phyloP scores from a whole-genome alignment of 192 early-diverging fungal genomes.

The Coemansia sp. region DNA sequence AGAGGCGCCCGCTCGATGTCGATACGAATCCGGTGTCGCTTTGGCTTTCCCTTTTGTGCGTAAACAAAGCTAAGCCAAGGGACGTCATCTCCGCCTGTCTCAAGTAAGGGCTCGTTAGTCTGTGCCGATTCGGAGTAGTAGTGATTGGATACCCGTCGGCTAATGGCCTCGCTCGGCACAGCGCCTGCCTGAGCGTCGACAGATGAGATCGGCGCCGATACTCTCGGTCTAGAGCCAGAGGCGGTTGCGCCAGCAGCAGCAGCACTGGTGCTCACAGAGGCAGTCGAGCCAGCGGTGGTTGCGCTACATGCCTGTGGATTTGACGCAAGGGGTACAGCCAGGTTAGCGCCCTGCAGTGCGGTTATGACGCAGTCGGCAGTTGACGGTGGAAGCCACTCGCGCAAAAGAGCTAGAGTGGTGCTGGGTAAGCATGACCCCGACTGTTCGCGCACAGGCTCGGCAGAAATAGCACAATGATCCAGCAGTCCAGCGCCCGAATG shows the following conservation, averaged over 20 bases:
- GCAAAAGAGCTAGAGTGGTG: constrained; percentile 34
- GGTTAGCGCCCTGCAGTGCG: constrained; percentile 39
- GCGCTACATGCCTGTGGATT: too few relatives aligned
- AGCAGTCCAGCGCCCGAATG: not conserved
- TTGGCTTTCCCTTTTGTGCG: constrained; percentile 63
- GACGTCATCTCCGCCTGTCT: constrained; percentile 25
- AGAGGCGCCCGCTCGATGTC: constrained; percentile 66
- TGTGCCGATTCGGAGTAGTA: not conserved
- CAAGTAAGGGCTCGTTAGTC: constrained; percentile 27
- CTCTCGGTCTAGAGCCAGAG: not conserved
- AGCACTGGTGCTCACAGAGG: not conserved
- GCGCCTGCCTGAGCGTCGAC: not conserved
- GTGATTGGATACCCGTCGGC: not conserved
- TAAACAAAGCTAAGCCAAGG: constrained; percentile 52
- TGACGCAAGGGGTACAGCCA: constrained; percentile 3
- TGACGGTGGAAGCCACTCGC: constrained; percentile 39
- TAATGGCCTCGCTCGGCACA: not conserved
- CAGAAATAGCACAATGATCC: not conserved
- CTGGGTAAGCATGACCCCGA: not conserved
- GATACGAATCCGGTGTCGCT: constrained; percentile 68
- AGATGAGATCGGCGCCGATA: not conserved
- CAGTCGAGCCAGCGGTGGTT: not conserved
- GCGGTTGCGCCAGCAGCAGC: not conserved
- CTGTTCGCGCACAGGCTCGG: not conserved
- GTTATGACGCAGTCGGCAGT: constrained; percentile 50